A percentile compares a stretch with the other conserved stretches of the same genome.
These are phyloP conservation scores for Dictyophora rubrovolvata DNA, from an alignment of 768 basidiomycete genomes.

Conservation along the genomic window DNA sequence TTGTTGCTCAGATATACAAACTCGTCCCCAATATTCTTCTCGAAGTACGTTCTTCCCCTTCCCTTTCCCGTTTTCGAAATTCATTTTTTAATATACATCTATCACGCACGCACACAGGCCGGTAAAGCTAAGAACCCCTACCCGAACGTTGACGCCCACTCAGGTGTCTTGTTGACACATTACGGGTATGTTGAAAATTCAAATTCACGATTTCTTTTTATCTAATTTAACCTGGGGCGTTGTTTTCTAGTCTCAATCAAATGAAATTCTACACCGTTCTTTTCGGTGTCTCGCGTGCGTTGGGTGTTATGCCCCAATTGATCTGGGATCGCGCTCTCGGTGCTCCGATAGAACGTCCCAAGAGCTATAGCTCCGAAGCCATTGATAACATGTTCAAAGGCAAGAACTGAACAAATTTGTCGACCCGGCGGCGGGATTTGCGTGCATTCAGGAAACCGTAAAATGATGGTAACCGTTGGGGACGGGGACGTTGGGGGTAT, in stretches of 20 bases:
- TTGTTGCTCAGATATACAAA: constrained; percentile 82
- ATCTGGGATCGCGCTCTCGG: constrained; percentile 92
- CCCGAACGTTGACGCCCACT: constrained; percentile 98
- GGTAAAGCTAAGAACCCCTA: constrained; percentile 91
- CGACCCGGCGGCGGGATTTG: no score
- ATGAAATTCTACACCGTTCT: constrained; percentile 97
- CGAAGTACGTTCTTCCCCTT: constrained; percentile 39
- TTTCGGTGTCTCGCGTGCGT: constrained; percentile 93
- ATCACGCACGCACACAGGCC: constrained; percentile 52
- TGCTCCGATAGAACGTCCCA: constrained; percentile 85
- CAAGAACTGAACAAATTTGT: constrained; percentile 24
- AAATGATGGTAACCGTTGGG: no score
- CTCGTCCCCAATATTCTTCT: constrained; percentile 86
- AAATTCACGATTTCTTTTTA: no score
- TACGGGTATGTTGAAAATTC: constrained; percentile 35
- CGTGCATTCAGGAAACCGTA: not conserved
- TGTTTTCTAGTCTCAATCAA: constrained; percentile 57
- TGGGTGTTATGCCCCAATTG: constrained; percentile 80
- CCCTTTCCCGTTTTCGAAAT: not conserved
- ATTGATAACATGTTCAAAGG: constrained; percentile 71
- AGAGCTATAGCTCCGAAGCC: constrained; percentile 77
- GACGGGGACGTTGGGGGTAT: no score
- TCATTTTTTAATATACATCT: constrained; percentile 3
- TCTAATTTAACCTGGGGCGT: no score
- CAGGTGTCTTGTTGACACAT: constrained; percentile 77